A percentile compares a stretch with the other conserved stretches of the same genome.
Conservation (phyloP, 176 grass and related monocot species). For the Neostapfia colusana region DNA sequence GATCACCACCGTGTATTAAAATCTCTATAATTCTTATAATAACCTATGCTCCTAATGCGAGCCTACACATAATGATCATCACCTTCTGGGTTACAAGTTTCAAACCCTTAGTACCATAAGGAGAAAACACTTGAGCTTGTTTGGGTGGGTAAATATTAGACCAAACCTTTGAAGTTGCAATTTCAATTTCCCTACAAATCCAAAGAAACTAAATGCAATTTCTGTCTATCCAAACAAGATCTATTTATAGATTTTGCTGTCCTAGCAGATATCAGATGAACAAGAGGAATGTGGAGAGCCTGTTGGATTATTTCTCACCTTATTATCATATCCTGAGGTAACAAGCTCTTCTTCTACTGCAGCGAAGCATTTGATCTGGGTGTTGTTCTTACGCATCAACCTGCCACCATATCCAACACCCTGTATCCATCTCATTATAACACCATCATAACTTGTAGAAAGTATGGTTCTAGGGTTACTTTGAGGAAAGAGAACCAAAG, state of each 20-base stretch:
- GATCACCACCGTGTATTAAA: no score
- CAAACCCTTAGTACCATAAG: conserved; percentile 7
- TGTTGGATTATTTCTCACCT: conserved; percentile 51
- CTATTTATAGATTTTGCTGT: conserved; percentile 7
- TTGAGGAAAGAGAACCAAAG: conserved; percentile 61
- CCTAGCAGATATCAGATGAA: conserved; percentile 12
- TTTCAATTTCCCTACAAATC: neutral
- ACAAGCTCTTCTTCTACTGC: conserved; percentile 72
- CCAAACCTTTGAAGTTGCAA: neutral
- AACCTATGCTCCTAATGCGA: no score
- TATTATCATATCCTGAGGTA: conserved; percentile 94
- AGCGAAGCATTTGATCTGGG: conserved; percentile 94
- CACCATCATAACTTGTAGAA: conserved; percentile 90
- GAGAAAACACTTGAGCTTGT: conserved; percentile 8
- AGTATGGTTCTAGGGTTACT: conserved; percentile 70
- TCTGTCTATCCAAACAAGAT: neutral
- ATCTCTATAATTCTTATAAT: no score
- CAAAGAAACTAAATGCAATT: neutral
- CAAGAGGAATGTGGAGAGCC: conserved; percentile 5
- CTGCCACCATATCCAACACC: conserved; percentile 85
- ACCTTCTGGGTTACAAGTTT: neutral
- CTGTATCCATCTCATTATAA: conserved; percentile 82
- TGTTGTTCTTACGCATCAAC: conserved; percentile 75
- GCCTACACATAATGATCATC: neutral
- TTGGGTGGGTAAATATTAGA: neutral